Evolutionary conservation across 352 stramenopile species (phyloP).

Genomic region (Halophytophthora batemanensis): DNA sequence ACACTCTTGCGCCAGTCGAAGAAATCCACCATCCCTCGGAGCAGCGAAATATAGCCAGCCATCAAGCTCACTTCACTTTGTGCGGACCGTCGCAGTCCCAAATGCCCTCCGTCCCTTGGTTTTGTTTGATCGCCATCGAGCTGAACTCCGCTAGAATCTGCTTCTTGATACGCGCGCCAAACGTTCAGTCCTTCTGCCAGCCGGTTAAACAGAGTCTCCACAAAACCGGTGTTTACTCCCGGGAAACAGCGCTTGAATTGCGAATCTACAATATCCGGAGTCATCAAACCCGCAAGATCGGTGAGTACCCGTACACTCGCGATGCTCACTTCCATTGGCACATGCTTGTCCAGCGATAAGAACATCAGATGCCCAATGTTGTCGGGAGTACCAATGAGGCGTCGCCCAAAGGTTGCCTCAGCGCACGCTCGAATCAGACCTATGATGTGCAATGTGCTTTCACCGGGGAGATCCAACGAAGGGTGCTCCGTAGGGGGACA

Average conservation of each 20-base stretch:
- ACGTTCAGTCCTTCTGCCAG: constrained; percentile 37
- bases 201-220: constrained; percentile 35
- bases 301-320: constrained; percentile 43
- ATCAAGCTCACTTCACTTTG: constrained; percentile 40
- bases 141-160: constrained; percentile 1
- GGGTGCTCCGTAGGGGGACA: constrained; percentile 27
- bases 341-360: constrained; percentile 46
- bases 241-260: constrained; percentile 33
- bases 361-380: constrained; percentile 62
- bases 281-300: constrained; percentile 35
- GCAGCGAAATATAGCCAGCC: constrained; percentile 43
- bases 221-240: constrained; percentile 17
- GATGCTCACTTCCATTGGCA: constrained; percentile 47
- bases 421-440: constrained; percentile 59
- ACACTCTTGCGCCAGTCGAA: constrained; percentile 33
- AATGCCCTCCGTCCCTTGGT: constrained; percentile 1
- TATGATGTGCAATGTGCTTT: constrained; percentile 66
- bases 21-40: constrained; percentile 28
- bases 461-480: constrained; percentile 28
- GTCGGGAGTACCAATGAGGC: constrained; percentile 48
- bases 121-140: constrained; percentile 8
- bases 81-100: constrained; percentile 48
- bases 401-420: constrained; percentile 49
- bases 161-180: constrained; percentile 34
- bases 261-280: constrained; percentile 29